Evolutionary conservation across 2,329 filamentous ascomycete species (phyloP).

Genomic region (Metarhizium anisopliae): DNA sequence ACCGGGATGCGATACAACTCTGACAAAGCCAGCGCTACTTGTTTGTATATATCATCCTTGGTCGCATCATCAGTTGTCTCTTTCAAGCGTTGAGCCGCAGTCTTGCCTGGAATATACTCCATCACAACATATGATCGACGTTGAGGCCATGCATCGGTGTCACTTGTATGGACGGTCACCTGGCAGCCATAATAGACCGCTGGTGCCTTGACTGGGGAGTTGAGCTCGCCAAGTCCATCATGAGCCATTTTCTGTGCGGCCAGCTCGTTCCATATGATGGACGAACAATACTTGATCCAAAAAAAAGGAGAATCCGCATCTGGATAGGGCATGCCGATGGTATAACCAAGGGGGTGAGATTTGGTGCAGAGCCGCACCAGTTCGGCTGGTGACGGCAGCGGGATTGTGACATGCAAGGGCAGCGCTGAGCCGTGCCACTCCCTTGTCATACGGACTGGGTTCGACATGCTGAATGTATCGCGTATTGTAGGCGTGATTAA

Average conservation of each 20-base stretch:
- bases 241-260: conserved; percentile 1
- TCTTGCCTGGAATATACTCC: conserved; percentile 5
- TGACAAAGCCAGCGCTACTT: conserved; percentile 8
- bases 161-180: neutral
- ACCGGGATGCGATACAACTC: conserved; percentile 13
- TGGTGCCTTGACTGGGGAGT: neutral
- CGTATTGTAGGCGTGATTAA: too few relatives aligned
- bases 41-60: conserved; percentile 7
- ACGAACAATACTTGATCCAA: neutral
- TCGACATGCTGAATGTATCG: neutral
- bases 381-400: neutral
- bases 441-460: neutral
- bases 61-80: conserved; percentile 4
- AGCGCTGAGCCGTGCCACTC: neutral
- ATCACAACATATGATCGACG: conserved; percentile 4
- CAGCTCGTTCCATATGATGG: conserved; percentile 3
- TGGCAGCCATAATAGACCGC: neutral
- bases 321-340: neutral
- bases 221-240: conserved; percentile 1
- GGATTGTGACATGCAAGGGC: neutral
- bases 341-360: neutral
- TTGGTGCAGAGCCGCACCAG: neutral
- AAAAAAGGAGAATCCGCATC: conserved; percentile 1
- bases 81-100: conserved; percentile 1
- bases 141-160: neutral